These are phyloP conservation scores for Dissophora globulifera DNA, from an alignment of 192 early-diverging fungal genomes.

Conservation along the genomic window DNA sequence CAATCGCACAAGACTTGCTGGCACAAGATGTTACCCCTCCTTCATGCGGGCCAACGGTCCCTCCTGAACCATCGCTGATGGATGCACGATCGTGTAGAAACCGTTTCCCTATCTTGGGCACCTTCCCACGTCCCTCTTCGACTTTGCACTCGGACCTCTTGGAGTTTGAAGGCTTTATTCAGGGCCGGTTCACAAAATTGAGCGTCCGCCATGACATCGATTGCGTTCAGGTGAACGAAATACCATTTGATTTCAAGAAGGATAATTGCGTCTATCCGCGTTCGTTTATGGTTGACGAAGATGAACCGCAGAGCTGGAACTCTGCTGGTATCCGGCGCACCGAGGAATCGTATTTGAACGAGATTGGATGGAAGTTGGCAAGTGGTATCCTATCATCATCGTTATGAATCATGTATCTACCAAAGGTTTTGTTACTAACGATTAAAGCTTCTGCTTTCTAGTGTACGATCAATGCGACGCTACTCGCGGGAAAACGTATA, in stretches of 20 bases:
- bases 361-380: constrained; percentile 76
- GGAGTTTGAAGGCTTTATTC: constrained; percentile 50
- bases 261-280: constrained; percentile 67
- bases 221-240: constrained; percentile 50
- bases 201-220: constrained; percentile 64
- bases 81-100: not conserved
- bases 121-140: no score
- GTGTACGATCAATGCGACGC: constrained; percentile 56
- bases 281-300: constrained; percentile 33
- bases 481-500: constrained; percentile 53
- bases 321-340: constrained; percentile 54
- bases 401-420: no score
- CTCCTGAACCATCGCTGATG: no score
- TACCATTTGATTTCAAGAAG: constrained; percentile 59
- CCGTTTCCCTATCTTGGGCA: constrained; percentile 1
- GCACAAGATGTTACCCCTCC: no score
- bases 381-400: not conserved
- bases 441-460: no score
- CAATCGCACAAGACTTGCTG: no score
- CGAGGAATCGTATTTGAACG: constrained; percentile 58
- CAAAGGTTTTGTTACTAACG: no score
- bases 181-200: constrained; percentile 46
- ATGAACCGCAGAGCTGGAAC: constrained; percentile 37
- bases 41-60: no score
- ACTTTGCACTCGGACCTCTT: no score